These are phyloP conservation scores for Tuber indicum DNA, from an alignment of 495 filamentous ascomycete genomes.

Conservation along the genomic window DNA sequence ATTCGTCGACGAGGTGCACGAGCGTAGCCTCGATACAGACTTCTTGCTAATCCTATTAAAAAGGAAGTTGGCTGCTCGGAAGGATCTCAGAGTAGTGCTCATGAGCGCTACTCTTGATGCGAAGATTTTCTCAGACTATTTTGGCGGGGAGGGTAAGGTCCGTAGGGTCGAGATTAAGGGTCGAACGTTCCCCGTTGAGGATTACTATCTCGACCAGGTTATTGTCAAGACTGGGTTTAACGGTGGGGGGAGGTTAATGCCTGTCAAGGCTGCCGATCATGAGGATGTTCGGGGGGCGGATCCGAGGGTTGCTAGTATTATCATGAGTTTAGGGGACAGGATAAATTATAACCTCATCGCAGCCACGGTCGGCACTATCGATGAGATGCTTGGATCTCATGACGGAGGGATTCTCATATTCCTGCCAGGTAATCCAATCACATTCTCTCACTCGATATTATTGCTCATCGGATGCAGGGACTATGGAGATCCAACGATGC, in stretches of 20 bases:
- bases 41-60: constrained; percentile 85
- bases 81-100: constrained; percentile 85
- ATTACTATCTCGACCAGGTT: constrained; percentile 77
- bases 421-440: constrained; percentile 58
- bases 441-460: constrained; percentile 17
- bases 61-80: constrained; percentile 67
- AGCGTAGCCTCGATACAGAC: constrained; percentile 90
- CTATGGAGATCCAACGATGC: constrained; percentile 78
- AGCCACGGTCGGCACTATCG: constrained; percentile 69
- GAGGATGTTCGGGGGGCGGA: constrained; percentile 43
- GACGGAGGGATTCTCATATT: constrained; percentile 90
- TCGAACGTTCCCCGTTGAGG: constrained; percentile 80
- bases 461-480: constrained; percentile 38
- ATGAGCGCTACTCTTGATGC: constrained; percentile 98
- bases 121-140: constrained; percentile 76
- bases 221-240: constrained; percentile 71
- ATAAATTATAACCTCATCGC: constrained; percentile 92
- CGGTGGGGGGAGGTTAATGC: constrained; percentile 38
- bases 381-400: constrained; percentile 60
- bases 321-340: constrained; percentile 69
- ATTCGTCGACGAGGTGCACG: constrained; percentile 95
- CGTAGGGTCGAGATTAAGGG: constrained; percentile 78
- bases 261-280: constrained; percentile 39
- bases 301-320: constrained; percentile 55
- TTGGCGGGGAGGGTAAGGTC: constrained; percentile 61